phyloP scores from a whole-genome alignment of 179 eudicot genomes.

The Gypsophila paniculata region DNA sequence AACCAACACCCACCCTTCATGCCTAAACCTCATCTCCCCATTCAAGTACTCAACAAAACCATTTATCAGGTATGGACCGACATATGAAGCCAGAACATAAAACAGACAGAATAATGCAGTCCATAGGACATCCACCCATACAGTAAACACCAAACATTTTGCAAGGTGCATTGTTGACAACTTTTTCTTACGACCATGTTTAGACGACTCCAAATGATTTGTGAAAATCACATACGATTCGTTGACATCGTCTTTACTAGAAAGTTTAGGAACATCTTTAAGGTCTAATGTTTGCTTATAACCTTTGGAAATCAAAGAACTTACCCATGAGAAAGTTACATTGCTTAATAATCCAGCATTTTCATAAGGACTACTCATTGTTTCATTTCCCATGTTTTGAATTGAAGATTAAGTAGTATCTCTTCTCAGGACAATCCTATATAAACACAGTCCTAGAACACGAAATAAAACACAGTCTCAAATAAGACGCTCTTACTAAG shows the following conservation, averaged over 20 bases:
- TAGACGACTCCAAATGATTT: conserved; percentile 30
- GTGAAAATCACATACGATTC: conserved; percentile 44
- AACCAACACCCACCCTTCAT: conserved; percentile 52
- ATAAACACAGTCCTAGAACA: neutral
- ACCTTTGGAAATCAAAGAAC: conserved; percentile 47
- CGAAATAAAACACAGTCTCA: neutral
- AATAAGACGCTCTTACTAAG: no score
- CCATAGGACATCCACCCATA: conserved; percentile 42
- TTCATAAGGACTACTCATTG: conserved; percentile 43
- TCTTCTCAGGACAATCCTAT: neutral
- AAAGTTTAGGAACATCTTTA: conserved; percentile 63
- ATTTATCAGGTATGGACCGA: conserved; percentile 74
- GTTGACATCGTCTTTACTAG: conserved; percentile 39
- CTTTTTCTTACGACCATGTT: conserved; percentile 23
- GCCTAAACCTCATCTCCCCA: conserved; percentile 30
- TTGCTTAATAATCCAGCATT: conserved; percentile 49
- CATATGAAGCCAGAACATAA: conserved; percentile 46
- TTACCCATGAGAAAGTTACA: conserved; percentile 64
- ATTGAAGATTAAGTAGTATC: neutral
- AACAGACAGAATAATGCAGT: conserved; percentile 40
- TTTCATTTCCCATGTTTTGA: conserved; percentile 28
- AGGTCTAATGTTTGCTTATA: conserved; percentile 55
- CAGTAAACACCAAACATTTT: conserved; percentile 44
- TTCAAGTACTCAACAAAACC: conserved; percentile 61
- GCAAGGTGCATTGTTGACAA: conserved; percentile 45